A percentile compares a stretch with the other conserved stretches of the same genome.
These are phyloP conservation scores for Plasmodium yoelii DNA, from an alignment of 169 alveolate species.

Conservation along the genomic window DNA sequence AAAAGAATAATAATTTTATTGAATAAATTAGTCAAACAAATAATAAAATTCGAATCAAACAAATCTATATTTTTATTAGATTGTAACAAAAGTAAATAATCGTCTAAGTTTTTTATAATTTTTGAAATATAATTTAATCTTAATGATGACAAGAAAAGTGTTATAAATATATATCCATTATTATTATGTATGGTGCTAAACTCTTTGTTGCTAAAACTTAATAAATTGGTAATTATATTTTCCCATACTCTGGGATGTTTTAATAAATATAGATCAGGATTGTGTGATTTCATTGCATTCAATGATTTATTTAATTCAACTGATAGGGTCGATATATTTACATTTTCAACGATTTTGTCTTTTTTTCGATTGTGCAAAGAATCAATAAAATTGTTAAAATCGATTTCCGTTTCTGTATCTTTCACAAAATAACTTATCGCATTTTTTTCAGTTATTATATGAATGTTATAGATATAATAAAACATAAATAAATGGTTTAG, in stretches of 20 bases:
- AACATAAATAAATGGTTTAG: constrained; percentile 59
- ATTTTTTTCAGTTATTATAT: not conserved
- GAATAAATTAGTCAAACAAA: constrained; percentile 57
- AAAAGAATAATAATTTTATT: constrained; percentile 66
- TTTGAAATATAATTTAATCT: constrained; percentile 13
- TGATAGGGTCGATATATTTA: not conserved
- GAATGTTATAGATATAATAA: constrained; percentile 55
- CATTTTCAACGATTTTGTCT: constrained; percentile 10
- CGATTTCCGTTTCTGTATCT: not conserved
- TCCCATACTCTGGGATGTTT: constrained; percentile 32
- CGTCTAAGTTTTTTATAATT: constrained; percentile 53
- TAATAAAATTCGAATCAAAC: constrained; percentile 67
- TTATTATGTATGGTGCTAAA: not conserved
- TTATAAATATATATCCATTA: not conserved
- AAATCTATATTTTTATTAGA: constrained; percentile 48
- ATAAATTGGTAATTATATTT: constrained; percentile 13
- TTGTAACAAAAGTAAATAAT: constrained; percentile 25
- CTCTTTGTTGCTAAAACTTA: not conserved
- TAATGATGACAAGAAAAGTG: constrained; percentile 20
- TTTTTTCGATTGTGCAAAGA: constrained; percentile 26
- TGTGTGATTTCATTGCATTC: not conserved
- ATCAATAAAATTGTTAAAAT: constrained; percentile 41
- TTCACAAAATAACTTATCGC: not conserved
- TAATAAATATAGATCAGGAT: constrained; percentile 14
- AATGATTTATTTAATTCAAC: not conserved